Evolutionary conservation across 2,329 filamentous ascomycete genomes (phyloP).

Genomic region (Penicillium sp.): DNA sequence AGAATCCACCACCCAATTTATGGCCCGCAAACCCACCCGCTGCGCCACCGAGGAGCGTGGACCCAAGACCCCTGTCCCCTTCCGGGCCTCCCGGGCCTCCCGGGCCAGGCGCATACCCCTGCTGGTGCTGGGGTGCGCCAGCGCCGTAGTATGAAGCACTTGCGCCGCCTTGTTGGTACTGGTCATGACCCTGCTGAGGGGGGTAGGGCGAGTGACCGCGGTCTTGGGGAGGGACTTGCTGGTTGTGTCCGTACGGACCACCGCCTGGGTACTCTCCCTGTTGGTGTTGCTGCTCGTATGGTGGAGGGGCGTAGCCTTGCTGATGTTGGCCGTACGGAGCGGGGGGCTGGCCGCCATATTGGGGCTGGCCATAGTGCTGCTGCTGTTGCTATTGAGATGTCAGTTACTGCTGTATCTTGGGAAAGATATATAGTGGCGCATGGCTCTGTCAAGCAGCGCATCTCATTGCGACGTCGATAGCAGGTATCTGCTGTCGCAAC

Average conservation of each 20-base stretch:
- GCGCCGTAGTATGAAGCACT: slow-evolving; percentile 40
- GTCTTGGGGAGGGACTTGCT: slow-evolving; percentile 30
- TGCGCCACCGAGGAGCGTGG: slow-evolving; percentile 27
- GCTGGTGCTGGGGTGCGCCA: slow-evolving; percentile 25
- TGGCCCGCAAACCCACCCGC: slow-evolving; percentile 26
- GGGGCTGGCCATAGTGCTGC: slow-evolving; percentile 15
- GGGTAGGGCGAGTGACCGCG: slow-evolving; percentile 35
- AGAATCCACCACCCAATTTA: slow-evolving; percentile 23
- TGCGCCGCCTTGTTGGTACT: slow-evolving; percentile 32
- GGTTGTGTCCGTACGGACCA: slow-evolving; percentile 27
- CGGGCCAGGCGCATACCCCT: slow-evolving; percentile 25
- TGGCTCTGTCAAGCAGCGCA: neutral
- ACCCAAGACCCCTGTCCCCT: slow-evolving; percentile 28
- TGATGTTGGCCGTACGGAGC: slow-evolving; percentile 23
- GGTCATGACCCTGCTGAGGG: slow-evolving; percentile 25
- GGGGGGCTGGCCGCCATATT: slow-evolving; percentile 24
- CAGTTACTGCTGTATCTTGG: neutral
- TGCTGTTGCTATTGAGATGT: slow-evolving; percentile 19
- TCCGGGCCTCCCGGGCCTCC: slow-evolving; percentile 23
- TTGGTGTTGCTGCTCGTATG: slow-evolving; percentile 20
- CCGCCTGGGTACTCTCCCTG: slow-evolving; percentile 25
- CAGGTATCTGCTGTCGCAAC: neutral
- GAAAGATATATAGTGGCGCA: neutral
- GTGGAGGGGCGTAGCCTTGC: slow-evolving; percentile 15
- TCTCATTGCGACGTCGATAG: neutral